These are phyloP conservation scores for Aspergillus melleus DNA, from an alignment of 2,329 filamentous ascomycete species.

Conservation along the genomic window DNA sequence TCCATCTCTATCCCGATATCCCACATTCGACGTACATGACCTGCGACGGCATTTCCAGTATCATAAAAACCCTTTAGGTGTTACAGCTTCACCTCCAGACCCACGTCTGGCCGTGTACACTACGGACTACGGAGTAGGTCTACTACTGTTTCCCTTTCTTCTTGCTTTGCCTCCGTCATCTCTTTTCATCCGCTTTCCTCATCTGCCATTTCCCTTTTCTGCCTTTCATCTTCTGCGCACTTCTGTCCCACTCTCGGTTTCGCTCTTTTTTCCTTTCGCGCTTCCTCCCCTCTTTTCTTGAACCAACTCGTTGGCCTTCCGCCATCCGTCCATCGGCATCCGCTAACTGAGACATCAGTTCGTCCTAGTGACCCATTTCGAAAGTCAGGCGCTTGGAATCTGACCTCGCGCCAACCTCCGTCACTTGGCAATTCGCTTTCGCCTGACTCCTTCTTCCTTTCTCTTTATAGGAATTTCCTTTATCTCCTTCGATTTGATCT, in stretches of 20 bases:
- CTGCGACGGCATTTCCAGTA: too few species aligned
- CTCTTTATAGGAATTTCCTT: slow-evolving; percentile 6
- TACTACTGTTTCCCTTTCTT: background rate
- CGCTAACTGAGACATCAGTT: slow-evolving; percentile 13
- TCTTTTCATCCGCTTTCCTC: background rate
- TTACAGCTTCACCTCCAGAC: slow-evolving; percentile 5
- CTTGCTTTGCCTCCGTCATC: background rate
- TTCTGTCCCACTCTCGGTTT: background rate
- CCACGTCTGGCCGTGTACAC: background rate
- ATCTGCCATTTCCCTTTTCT: background rate
- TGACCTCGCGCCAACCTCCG: slow-evolving; percentile 10
- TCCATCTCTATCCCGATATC: background rate
- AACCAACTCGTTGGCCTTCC: background rate
- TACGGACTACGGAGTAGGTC: background rate
- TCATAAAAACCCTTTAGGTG: background rate
- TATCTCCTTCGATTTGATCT: slow-evolving; percentile 1
- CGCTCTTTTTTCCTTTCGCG: background rate
- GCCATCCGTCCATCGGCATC: slow-evolving; percentile 9
- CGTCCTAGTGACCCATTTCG: slow-evolving; percentile 10
- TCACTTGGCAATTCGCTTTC: slow-evolving; percentile 4
- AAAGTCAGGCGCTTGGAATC: slow-evolving; percentile 19
- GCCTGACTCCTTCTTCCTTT: background rate
- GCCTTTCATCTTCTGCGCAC: background rate
- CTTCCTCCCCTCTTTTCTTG: background rate
- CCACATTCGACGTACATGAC: too few species aligned